phyloP scores from a whole-genome alignment of 177 flowering plant genomes.

The Vitis hybrid region DNA sequence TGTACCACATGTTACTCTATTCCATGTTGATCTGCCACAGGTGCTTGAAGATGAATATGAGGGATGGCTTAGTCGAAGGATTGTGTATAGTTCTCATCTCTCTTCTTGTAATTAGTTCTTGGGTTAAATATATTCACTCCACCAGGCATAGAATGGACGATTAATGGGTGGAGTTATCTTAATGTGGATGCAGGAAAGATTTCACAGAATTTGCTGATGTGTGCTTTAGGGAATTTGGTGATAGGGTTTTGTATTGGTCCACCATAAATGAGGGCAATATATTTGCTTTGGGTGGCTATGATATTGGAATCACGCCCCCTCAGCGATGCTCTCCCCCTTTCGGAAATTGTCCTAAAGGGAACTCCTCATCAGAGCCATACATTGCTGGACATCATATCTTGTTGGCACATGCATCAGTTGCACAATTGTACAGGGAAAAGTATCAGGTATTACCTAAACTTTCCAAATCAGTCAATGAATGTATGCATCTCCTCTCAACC shows the following conservation, averaged over 20 bases:
- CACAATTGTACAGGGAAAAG: conserved; percentile 43
- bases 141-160: background rate
- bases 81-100: no score
- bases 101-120: no score
- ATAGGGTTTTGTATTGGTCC: conserved; percentile 60
- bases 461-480: background rate
- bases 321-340: conserved; percentile 41
- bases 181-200: conserved; percentile 44
- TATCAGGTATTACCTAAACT: conserved; percentile 38
- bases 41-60: no score
- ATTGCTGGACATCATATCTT: conserved; percentile 47
- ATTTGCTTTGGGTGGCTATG: conserved; percentile 33
- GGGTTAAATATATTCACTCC: no score
- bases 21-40: no score
- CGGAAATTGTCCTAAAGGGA: conserved; percentile 43
- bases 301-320: conserved; percentile 46
- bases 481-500: background rate
- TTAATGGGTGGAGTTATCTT: conserved; percentile 4
- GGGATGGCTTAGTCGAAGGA: no score
- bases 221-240: conserved; percentile 78
- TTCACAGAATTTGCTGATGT: conserved; percentile 66
- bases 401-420: conserved; percentile 72
- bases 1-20: no score
- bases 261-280: conserved; percentile 65
- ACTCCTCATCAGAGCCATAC: conserved; percentile 69